Percentiles rank a stretch among this genome's conserved stretches.
Evolutionary conservation across 2,329 filamentous ascomycete species (phyloP).

Genomic region (Microsporum canis): DNA sequence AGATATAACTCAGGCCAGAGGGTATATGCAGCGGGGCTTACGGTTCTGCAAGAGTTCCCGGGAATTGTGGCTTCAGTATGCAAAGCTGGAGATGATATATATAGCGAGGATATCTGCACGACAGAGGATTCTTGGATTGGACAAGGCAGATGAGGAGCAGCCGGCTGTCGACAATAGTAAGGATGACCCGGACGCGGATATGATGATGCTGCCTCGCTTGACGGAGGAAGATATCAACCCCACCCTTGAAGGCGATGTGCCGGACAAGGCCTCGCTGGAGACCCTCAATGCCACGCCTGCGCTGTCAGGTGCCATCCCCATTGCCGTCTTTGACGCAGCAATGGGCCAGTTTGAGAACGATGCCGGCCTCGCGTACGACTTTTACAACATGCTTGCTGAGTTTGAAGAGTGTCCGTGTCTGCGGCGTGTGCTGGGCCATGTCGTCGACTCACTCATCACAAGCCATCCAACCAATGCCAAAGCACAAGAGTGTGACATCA

Average conservation of each 20-base stretch:
- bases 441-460: constrained; percentile 52
- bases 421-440: constrained; percentile 58
- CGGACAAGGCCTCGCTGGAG: constrained; percentile 47
- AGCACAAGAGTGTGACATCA: constrained; percentile 60
- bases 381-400: constrained; percentile 66
- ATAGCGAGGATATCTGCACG: constrained; percentile 67
- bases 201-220: constrained; percentile 48
- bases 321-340: constrained; percentile 81
- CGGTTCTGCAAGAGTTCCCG: constrained; percentile 72
- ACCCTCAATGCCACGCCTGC: constrained; percentile 62
- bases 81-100: constrained; percentile 85
- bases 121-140: constrained; percentile 55
- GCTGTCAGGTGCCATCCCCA: constrained; percentile 82
- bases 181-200: constrained; percentile 39
- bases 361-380: constrained; percentile 55
- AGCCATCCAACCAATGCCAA: constrained; percentile 50
- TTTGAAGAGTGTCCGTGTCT: constrained; percentile 59
- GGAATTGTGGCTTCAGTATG: constrained; percentile 78
- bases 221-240: constrained; percentile 53
- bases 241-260: constrained; percentile 41
- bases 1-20: constrained; percentile 76
- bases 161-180: constrained; percentile 23
- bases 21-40: constrained; percentile 78
- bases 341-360: constrained; percentile 64
- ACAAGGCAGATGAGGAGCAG: constrained; percentile 31